Conservation (phyloP, 2,329 filamentous ascomycete genomes). For the Clarireedia sp. region DNA sequence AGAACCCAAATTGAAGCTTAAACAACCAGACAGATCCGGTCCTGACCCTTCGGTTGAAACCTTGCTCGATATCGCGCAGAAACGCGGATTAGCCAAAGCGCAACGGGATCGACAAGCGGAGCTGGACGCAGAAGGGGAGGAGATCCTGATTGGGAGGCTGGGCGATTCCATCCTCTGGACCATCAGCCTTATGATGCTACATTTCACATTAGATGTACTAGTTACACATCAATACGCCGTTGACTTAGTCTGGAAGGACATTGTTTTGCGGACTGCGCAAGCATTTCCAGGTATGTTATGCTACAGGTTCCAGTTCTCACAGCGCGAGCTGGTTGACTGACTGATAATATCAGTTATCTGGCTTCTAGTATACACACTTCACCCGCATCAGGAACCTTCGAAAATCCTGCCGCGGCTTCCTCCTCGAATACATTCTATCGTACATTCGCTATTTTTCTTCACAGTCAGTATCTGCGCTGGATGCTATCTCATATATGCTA, state of each 20-base stretch:
- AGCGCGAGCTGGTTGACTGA: too few species aligned
- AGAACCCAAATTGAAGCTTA: constrained; percentile 48
- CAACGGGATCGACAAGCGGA: constrained; percentile 13
- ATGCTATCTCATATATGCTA: constrained; percentile 73
- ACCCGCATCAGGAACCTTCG: constrained; percentile 35
- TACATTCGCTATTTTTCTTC: constrained; percentile 58
- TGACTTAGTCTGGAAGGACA: constrained; percentile 49
- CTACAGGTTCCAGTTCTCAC: not conserved
- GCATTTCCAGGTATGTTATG: constrained; percentile 43
- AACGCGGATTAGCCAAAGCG: constrained; percentile 42
- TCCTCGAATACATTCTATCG: constrained; percentile 35
- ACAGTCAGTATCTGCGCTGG: constrained; percentile 53
- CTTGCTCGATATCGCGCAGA: constrained; percentile 63
- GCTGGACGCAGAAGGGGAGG: constrained; percentile 23
- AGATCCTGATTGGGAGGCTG: constrained; percentile 25
- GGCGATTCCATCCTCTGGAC: constrained; percentile 49
- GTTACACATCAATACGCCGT: constrained; percentile 73
- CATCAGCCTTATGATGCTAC: constrained; percentile 58
- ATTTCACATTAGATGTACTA: constrained; percentile 71
- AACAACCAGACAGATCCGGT: constrained; percentile 60
- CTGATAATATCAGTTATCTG: constrained; percentile 30
- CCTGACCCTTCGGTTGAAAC: constrained; percentile 53
- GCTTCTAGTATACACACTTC: constrained; percentile 28
- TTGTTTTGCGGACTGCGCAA: constrained; percentile 44
- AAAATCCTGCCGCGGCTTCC: constrained; percentile 44